Evolutionary conservation across 257 asterid genomes (phyloP).

Genomic region (Verbascum thapsus): DNA sequence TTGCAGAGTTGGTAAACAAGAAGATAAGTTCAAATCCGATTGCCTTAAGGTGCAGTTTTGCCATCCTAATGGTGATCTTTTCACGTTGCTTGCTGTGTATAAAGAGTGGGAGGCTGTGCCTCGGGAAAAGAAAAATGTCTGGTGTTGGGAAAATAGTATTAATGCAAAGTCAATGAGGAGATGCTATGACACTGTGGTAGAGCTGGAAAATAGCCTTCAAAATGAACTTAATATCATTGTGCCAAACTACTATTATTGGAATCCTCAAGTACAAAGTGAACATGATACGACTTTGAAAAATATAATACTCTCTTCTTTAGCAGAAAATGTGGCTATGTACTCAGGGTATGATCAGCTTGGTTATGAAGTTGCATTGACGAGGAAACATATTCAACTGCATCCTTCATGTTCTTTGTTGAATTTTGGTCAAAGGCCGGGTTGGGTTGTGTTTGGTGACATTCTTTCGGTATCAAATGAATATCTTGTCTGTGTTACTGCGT

Average conservation of each 20-base stretch:
- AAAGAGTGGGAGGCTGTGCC: constrained; percentile 79
- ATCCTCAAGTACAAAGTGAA: constrained; percentile 48
- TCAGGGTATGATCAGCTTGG: constrained; percentile 95
- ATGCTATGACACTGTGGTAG: constrained; percentile 77
- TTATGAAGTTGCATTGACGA: constrained; percentile 71
- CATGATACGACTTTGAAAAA: constrained; percentile 58
- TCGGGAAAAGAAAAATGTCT: constrained; percentile 48
- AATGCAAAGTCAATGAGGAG: constrained; percentile 93
- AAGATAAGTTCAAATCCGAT: constrained; percentile 74
- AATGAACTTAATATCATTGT: constrained; percentile 63
- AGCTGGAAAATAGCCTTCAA: constrained; percentile 71
- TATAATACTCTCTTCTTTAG: constrained; percentile 66
- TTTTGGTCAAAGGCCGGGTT: constrained; percentile 72
- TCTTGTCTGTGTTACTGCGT: constrained; percentile 78
- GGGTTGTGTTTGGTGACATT: constrained; percentile 85
- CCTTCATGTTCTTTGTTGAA: constrained; percentile 81
- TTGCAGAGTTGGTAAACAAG: constrained; percentile 81
- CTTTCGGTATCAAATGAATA: constrained; percentile 67
- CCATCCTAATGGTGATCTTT: constrained; percentile 85
- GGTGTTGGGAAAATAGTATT: constrained; percentile 97
- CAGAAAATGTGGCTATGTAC: constrained; percentile 92
- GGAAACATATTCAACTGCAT: constrained; percentile 80
- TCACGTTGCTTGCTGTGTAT: constrained; percentile 90
- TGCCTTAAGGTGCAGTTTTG: constrained; percentile 87
- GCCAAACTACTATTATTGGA: constrained; percentile 86